phyloP scores from a whole-genome alignment of 495 filamentous ascomycete genomes.

The Hypomontagnella submonticulosa region DNA sequence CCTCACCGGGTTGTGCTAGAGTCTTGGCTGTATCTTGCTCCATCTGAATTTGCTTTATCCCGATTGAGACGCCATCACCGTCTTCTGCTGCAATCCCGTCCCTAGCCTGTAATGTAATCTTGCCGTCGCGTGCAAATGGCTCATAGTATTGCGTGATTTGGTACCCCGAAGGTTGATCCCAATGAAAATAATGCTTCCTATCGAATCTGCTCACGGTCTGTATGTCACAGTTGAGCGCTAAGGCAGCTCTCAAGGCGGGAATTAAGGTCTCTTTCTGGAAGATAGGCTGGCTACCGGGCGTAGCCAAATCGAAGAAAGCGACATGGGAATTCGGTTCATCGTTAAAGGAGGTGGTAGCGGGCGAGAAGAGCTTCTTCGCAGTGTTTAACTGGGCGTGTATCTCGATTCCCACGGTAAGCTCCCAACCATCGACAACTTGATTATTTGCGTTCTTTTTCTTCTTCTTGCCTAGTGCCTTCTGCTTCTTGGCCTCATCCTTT shows the following conservation, averaged over 20 bases:
- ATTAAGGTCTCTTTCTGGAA: constrained; percentile 87
- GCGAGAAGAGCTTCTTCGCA: constrained; percentile 82
- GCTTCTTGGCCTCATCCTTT: constrained; percentile 74
- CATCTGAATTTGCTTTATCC: constrained; percentile 93
- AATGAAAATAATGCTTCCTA: constrained; percentile 98
- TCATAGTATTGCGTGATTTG: constrained; percentile 97
- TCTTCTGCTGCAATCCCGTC: constrained; percentile 82
- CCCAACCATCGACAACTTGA: constrained; percentile 74
- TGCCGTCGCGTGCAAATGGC: constrained; percentile 84
- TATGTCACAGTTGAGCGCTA: constrained; percentile 84
- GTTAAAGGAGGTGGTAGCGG: constrained; percentile 74
- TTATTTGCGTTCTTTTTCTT: constrained; percentile 58
- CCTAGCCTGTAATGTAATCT: constrained; percentile 72
- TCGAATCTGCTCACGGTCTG: constrained; percentile 84
- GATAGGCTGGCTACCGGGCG: constrained; percentile 86
- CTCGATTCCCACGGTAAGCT: constrained; percentile 94
- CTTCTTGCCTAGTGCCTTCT: constrained; percentile 52
- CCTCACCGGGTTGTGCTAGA: constrained; percentile 74
- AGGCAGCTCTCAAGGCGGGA: constrained; percentile 87
- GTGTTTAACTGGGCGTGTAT: constrained; percentile 97
- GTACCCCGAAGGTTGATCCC: constrained; percentile 95
- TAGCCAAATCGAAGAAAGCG: constrained; percentile 86
- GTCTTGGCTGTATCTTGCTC: constrained; percentile 99
- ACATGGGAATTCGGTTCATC: constrained; percentile 85
- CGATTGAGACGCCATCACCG: constrained; percentile 72